Evolutionary conservation across 176 grass and related monocot genomes (phyloP).

Genomic region (Chrysopogon serrulatus): DNA sequence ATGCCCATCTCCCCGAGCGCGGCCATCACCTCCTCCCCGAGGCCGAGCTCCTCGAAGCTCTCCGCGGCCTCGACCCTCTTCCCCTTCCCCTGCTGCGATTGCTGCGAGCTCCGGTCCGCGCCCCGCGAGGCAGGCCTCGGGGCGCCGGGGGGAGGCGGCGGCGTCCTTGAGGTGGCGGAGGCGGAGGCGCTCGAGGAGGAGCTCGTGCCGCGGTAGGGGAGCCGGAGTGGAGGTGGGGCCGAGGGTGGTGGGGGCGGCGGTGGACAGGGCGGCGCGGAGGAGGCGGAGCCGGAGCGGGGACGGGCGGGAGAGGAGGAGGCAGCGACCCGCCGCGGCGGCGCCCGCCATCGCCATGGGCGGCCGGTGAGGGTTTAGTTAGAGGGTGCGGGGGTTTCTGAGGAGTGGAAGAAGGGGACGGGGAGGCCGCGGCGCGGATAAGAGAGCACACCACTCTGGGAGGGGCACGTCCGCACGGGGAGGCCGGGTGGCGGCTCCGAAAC

Average conservation of each 20-base stretch:
- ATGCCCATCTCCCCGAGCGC: constrained; percentile 73
- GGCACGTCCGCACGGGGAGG: too few relatives aligned
- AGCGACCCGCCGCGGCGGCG: constrained; percentile 41
- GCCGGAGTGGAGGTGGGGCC: constrained; percentile 1
- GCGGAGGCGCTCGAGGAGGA: constrained; percentile 88
- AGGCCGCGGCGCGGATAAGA: neutral
- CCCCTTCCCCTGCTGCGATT: constrained; percentile 28
- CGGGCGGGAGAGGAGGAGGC: constrained; percentile 49
- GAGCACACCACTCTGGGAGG: neutral
- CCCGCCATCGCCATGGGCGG: constrained; percentile 42
- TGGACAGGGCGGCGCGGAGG: constrained; percentile 38
- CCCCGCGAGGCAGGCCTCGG: constrained; percentile 6
- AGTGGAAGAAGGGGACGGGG: neutral
- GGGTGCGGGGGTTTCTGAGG: neutral
- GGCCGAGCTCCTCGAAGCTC: constrained; percentile 71
- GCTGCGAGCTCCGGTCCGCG: constrained; percentile 15
- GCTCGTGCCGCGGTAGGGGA: constrained; percentile 48
- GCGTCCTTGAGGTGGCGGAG: constrained; percentile 77
- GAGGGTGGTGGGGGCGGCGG: constrained; percentile 16
- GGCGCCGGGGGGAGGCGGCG: neutral
- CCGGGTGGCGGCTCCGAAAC: neutral
- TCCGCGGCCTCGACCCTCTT: constrained; percentile 23
- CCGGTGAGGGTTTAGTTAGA: constrained; percentile 30
- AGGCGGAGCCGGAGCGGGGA: constrained; percentile 37
- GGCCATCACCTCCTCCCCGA: constrained; percentile 57